Percentiles rank a stretch among this genome's conserved stretches.
Conservation (phyloP, 257 asterid species). For the Solanum gandarillasii region DNA sequence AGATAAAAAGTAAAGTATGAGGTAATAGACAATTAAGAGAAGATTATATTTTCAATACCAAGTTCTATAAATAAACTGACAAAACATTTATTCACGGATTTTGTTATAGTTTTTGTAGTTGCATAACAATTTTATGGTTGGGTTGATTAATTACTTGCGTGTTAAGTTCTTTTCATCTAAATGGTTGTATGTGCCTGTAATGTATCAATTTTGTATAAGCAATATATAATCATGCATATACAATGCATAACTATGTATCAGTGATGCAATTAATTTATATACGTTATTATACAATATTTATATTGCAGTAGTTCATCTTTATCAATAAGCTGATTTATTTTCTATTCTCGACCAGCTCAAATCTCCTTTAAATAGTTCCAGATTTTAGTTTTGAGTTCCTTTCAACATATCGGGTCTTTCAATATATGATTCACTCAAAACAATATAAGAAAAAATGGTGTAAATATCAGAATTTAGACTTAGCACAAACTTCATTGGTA, state of each 20-base stretch:
- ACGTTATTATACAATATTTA: not conserved
- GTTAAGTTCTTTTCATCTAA: no score
- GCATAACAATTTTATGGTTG: not conserved
- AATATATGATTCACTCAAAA: not conserved
- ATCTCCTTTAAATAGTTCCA: fast-evolving
- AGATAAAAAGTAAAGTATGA: not conserved
- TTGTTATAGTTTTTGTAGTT: no score
- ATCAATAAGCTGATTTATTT: fast-evolving
- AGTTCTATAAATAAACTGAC: not conserved
- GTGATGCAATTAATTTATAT: not conserved
- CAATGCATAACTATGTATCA: no score
- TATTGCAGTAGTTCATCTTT: not conserved
- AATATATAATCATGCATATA: not conserved
- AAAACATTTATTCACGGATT: no score
- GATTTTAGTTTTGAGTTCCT: not conserved
- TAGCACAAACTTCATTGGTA: not conserved
- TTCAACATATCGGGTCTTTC: no score
- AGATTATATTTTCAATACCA: not conserved
- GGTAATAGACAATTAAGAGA: not conserved
- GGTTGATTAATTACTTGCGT: not conserved
- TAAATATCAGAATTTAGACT: not conserved
- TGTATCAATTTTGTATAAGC: not conserved
- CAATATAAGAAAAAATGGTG: no score
- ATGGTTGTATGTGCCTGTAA: not conserved
- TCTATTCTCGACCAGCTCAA: not conserved